Evolutionary conservation across 2,329 filamentous ascomycete species (phyloP), one percentile per base, ranked within the genome.

Genomic region (Amauroascus niger): DNA sequence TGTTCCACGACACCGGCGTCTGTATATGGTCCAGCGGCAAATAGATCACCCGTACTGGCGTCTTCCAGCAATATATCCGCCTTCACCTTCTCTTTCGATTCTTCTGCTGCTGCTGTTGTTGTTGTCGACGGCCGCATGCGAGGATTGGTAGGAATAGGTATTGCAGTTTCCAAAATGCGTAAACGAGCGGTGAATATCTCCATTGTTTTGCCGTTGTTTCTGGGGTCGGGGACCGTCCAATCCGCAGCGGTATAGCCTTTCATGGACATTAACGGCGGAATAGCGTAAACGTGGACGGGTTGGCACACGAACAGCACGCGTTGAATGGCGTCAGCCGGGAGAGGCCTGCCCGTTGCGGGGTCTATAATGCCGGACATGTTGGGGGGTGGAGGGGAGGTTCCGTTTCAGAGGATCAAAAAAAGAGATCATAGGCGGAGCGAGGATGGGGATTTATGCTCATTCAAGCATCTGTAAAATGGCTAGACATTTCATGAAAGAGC

Each of bases 111-210:
- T 30, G 26, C 9, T 9, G 26, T 30, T 5, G 26, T 30, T 5
- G 26, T 30, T 52, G 58, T n/a, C 55, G 18, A 18, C n/a, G 35
- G 41, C 37, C 55, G 35, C 46, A 53, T 55, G 33, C 16, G 57
- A 52, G 70, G 13, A 20, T 8, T 49, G 14, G 18, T 16, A 59
- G 58, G 57, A 16, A 64, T 61, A 7, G 72, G 62, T 54, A 81
- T 74, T 4, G 85, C 82, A 1, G 86, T 90, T 69, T 91, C 87
- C 64, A 93, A 74, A 59, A 91, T 74, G 63, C 88, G 87, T 52
- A 93, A 72, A 46, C 88, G 85, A 41, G 85, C 87, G 47, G 87
- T 91, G 74, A 95, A 94, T 71, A 95, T 94, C 66, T 88, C 83
- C 35, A 83, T 81, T 37, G 75, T 75, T 61, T 80, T 78, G 59